A percentile compares a stretch with the other conserved stretches of the same genome.
Evolutionary conservation across 2,329 filamentous ascomycete genomes (phyloP).

Genomic region (Penicillium fuscoglaucum): DNA sequence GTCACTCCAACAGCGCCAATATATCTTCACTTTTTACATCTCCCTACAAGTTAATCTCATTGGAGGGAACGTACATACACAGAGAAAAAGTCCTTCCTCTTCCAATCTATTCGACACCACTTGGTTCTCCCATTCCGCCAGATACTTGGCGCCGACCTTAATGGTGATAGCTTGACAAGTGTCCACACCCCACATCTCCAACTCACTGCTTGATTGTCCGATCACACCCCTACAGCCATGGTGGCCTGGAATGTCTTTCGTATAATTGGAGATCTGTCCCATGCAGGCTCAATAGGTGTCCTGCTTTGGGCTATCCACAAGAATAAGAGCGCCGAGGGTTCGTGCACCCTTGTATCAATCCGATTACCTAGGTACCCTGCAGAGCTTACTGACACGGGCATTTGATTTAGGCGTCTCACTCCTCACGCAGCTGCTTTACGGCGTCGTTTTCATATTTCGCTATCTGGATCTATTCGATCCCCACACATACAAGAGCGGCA

Average conservation of each 20-base stretch:
- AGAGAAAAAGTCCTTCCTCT: not conserved
- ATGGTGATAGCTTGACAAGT: conserved; percentile 8
- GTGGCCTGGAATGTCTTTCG: conserved; percentile 58
- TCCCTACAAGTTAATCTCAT: not conserved
- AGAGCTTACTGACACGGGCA: conserved; percentile 4
- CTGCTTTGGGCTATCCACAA: conserved; percentile 87
- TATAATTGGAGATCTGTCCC: conserved; percentile 78
- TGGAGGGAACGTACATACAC: not conserved
- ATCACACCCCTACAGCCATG: conserved; percentile 12
- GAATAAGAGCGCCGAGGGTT: conserved; percentile 83
- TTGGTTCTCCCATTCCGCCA: not conserved
- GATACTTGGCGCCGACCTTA: not conserved
- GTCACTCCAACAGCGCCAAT: conserved; percentile 10
- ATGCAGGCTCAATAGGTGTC: conserved; percentile 83
- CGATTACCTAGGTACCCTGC: conserved; percentile 4
- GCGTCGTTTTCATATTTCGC: conserved; percentile 78
- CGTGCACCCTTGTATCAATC: conserved; percentile 12
- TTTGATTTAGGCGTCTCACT: conserved; percentile 71
- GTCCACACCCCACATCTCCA: conserved; percentile 2
- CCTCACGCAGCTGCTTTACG: conserved; percentile 84
- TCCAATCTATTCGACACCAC: not conserved
- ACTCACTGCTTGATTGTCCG: not conserved
- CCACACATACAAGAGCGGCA: conserved; percentile 18
- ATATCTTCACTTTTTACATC: not conserved
- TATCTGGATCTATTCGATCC: conserved; percentile 77